Conservation (phyloP, 305 asterid genomes). For the Fraxinus platypoda region DNA sequence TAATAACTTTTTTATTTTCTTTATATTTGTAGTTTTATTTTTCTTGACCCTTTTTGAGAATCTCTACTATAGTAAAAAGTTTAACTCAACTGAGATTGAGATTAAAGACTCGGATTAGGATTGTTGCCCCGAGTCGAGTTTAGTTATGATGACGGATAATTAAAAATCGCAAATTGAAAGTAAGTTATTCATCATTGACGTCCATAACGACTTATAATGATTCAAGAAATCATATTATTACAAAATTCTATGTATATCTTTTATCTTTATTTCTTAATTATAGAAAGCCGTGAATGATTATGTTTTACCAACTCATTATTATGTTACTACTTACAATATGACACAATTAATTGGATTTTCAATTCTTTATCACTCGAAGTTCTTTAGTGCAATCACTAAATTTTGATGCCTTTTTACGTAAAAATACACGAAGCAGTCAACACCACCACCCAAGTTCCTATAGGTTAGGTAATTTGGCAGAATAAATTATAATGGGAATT, state of each 20-base stretch:
- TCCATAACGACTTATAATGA: no score
- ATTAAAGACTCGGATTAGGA: no score
- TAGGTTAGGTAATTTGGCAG: neutral
- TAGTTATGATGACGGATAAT: no score
- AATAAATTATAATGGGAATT: no score
- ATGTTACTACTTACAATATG: neutral
- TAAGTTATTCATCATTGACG: no score
- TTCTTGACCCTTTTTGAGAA: neutral
- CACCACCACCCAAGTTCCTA: constrained; percentile 6
- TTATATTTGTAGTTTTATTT: no score
- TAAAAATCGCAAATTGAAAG: no score
- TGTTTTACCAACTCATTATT: neutral
- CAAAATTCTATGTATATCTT: neutral
- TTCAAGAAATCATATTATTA: no score
- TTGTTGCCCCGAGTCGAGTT: neutral
- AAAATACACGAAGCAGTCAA: constrained; percentile 20
- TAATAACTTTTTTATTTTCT: no score
- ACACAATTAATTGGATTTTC: constrained; percentile 18
- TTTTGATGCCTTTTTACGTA: constrained; percentile 33
- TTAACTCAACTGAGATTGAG: neutral
- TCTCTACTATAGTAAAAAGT: neutral
- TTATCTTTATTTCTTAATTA: neutral
- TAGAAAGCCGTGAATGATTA: neutral
- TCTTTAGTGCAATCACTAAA: constrained; percentile 8
- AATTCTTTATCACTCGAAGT: constrained; percentile 61